Evolutionary conservation across 805 yeast species (phyloP).

Genomic region (Candida hungchunana): DNA sequence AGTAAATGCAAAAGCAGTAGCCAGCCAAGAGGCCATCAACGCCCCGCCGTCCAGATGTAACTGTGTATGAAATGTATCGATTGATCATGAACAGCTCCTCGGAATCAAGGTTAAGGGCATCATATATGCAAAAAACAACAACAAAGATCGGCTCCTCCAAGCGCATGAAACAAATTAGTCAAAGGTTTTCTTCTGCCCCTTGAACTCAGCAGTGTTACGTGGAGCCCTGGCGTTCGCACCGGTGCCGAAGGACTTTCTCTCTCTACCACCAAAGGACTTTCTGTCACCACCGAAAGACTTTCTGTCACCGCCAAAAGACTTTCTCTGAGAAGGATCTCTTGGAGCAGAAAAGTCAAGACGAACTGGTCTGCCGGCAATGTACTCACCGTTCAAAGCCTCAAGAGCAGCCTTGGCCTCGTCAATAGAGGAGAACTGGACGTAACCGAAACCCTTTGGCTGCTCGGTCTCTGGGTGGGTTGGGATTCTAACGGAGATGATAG

Average conservation of each 20-base stretch:
- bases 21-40: too few species aligned
- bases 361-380: slow-evolving; percentile 86
- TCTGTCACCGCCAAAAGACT: slow-evolving; percentile 36
- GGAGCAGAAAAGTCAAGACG: slow-evolving; percentile 96
- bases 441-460: slow-evolving; percentile 98
- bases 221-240: slow-evolving; percentile 48
- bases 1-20: too few species aligned
- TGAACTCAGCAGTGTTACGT: slow-evolving; percentile 61
- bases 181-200: slow-evolving; percentile 80
- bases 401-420: slow-evolving; percentile 91
- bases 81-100: too few species aligned
- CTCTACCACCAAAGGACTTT: slow-evolving; percentile 38
- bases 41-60: too few species aligned
- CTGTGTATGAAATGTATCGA: too few species aligned
- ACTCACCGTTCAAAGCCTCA: slow-evolving; percentile 83
- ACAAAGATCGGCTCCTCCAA: too few species aligned
- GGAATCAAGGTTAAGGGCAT: too few species aligned
- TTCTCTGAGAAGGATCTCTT: slow-evolving; percentile 48
- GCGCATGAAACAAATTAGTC: slow-evolving; percentile 52
- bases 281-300: slow-evolving; percentile 33
- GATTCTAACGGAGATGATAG: slow-evolving; percentile 82
- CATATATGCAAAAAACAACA: too few species aligned
- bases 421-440: slow-evolving; percentile 81
- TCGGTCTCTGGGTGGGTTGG: slow-evolving; percentile 99
- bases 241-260: slow-evolving; percentile 39